Evolutionary conservation across 768 basidiomycete species (phyloP).

Genomic region (Tylopilus balloui): DNA sequence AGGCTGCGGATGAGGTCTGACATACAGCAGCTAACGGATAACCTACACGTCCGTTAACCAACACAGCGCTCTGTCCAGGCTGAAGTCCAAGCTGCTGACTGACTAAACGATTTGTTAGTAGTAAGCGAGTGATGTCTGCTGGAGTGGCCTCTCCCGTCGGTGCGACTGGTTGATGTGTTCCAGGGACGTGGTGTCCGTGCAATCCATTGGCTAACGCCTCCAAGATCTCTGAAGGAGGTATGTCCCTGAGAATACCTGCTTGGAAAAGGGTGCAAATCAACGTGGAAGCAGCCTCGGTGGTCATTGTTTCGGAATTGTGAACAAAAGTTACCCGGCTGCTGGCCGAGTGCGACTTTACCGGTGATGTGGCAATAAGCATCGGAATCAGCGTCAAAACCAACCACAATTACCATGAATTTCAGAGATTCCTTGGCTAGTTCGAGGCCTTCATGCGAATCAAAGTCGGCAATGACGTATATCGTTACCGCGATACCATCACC

Average conservation of each 20-base stretch:
- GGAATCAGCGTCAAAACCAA: not conserved
- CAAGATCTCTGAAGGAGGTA: conserved; percentile 15
- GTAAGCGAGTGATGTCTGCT: conserved; percentile 30
- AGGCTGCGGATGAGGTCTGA: conserved; percentile 3
- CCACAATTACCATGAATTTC: conserved; percentile 50
- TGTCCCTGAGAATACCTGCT: conserved; percentile 34
- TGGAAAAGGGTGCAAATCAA: conserved; percentile 48
- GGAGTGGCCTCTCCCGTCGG: conserved; percentile 30
- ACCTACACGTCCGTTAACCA: conserved; percentile 84
- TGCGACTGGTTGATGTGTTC: conserved; percentile 38
- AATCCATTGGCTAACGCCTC: conserved; percentile 5
- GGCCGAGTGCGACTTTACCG: conserved; percentile 39
- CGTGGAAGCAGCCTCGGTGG: conserved; percentile 34
- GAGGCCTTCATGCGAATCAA: conserved; percentile 60
- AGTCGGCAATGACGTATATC: conserved; percentile 68
- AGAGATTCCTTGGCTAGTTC: conserved; percentile 63
- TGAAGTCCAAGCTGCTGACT: conserved; percentile 52
- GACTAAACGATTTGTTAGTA: conserved; percentile 44
- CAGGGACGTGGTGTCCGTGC: conserved; percentile 9
- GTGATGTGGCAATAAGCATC: not conserved
- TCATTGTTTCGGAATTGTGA: conserved; percentile 52
- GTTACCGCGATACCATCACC: conserved; percentile 37
- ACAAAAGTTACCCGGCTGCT: conserved; percentile 68
- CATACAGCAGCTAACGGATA: not conserved
- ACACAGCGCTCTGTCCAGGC: conserved; percentile 57